Evolutionary conservation across 2,329 filamentous ascomycete species (phyloP), one percentile per base, ranked within the genome.

Genomic region (Epichloe uncinata): DNA sequence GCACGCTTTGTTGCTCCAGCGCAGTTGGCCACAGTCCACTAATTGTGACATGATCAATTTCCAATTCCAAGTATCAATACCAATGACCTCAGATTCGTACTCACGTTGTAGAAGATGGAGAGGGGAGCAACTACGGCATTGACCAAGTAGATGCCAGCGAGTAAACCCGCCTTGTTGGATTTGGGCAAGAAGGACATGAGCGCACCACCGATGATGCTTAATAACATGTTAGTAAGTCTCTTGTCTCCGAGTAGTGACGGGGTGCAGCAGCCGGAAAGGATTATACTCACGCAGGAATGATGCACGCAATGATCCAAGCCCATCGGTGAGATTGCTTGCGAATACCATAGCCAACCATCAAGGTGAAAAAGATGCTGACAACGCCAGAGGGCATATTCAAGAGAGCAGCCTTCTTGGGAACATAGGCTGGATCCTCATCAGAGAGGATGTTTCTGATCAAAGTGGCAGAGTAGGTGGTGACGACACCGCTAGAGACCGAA

Each of bases 381-480:
- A 66, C 66, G 9, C 75, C 74, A 1, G 72, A 74, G 1, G 74
- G 75, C 65, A 74, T 78, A 58, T 77, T 78, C 59, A 78, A 71
- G 5, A 79, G 63, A 2, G 75, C 73, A 3, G 74, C 64, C 34
- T 65, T 58, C 54, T 69, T 70, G 2, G 71, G 58, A 4, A 58
- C 34, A 44, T 44, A 45, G n/a, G 42, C 16, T 7, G 46, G 45
- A 26, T 46, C n/a, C 43, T 49, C 46, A 18, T 53, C 58, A 53
- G 72, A 77, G 12, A 71, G 69, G 36, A 78, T 64, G 50, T 67
- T 69, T 30, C 61, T 63, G 51, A 78, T 77, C 11, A 79, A 62
- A 4, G 74, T 78, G 2, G 75, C 63, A 2, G 75, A 78, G 59
- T 78, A 79, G 1, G 71, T 75, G 1, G 72, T 75, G 45, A 78